Evolutionary conservation across 2,329 filamentous ascomycete genomes (phyloP).

Genomic region (Penicillium sp.): DNA sequence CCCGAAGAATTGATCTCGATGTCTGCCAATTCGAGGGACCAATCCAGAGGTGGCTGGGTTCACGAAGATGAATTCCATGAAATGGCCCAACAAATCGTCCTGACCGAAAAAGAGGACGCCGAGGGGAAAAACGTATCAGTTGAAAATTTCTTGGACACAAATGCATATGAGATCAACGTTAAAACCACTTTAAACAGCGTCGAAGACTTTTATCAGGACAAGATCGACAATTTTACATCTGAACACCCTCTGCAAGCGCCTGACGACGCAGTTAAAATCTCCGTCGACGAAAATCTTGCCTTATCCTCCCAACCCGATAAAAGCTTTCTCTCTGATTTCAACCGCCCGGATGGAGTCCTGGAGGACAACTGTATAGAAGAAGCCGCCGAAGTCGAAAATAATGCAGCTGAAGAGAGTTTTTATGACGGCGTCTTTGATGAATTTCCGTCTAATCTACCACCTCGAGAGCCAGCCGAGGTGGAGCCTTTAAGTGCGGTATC

Average conservation of each 20-base stretch:
- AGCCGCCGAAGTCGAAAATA: slow-evolving; percentile 9
- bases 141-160: slow-evolving; percentile 65
- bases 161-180: slow-evolving; percentile 62
- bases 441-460: slow-evolving; percentile 7
- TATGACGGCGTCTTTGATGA: slow-evolving; percentile 27
- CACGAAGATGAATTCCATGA: slow-evolving; percentile 83
- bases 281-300: slow-evolving; percentile 69
- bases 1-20: slow-evolving; percentile 83
- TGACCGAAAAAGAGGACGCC: slow-evolving; percentile 62
- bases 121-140: slow-evolving; percentile 58
- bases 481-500: background rate
- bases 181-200: slow-evolving; percentile 82
- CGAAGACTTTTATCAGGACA: slow-evolving; percentile 79
- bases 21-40: slow-evolving; percentile 78
- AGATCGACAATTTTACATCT: slow-evolving; percentile 48
- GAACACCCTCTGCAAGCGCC: slow-evolving; percentile 16
- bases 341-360: slow-evolving; percentile 36
- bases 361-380: slow-evolving; percentile 28
- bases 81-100: slow-evolving; percentile 66
- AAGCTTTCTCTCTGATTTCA: slow-evolving; percentile 46
- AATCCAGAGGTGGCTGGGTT: slow-evolving; percentile 80
- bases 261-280: slow-evolving; percentile 40
- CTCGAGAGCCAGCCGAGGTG: background rate
- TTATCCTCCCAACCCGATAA: slow-evolving; percentile 50
- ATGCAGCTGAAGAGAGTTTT: slow-evolving; percentile 28